phyloP scores from a whole-genome alignment of 768 basidiomycete genomes.

The Suillus paluster region DNA sequence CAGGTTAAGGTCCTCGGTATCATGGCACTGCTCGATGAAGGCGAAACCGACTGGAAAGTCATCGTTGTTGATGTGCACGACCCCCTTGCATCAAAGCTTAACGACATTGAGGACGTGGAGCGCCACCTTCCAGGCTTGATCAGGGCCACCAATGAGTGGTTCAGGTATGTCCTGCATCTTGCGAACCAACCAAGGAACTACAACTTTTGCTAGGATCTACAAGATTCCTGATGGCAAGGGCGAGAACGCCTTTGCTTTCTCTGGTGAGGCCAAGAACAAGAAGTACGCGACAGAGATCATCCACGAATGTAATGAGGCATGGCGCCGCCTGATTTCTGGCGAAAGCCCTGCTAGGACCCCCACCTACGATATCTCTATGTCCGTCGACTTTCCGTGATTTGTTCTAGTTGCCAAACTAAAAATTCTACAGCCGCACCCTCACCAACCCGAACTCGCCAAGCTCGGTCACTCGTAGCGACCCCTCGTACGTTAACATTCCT shows the following conservation, averaged over 20 bases:
- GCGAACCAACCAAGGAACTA: neutral
- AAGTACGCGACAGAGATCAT: conserved; percentile 99
- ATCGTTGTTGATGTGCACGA: conserved; percentile 96
- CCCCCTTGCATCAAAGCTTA: conserved; percentile 94
- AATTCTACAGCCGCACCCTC: conserved; percentile 69
- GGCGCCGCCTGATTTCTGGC: conserved; percentile 90
- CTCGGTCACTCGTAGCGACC: conserved; percentile 64
- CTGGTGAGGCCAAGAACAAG: conserved; percentile 99
- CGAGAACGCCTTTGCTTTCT: conserved; percentile 99
- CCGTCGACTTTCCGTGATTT: conserved; percentile 33
- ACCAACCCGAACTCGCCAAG: conserved; percentile 78
- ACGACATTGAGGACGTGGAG: conserved; percentile 99
- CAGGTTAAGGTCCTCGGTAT: conserved; percentile 99
- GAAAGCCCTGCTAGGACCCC: conserved; percentile 76
- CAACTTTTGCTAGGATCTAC: conserved; percentile 68
- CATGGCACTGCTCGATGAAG: conserved; percentile 99
- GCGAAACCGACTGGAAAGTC: conserved; percentile 99
- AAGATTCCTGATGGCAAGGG: conserved; percentile 96
- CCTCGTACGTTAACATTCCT: conserved; percentile 67
- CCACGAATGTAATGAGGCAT: conserved; percentile 98
- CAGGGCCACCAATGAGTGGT: conserved; percentile 99
- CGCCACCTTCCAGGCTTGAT: conserved; percentile 96
- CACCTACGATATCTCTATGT: conserved; percentile 85
- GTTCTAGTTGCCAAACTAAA: conserved; percentile 5
- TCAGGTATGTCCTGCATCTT: conserved; percentile 59